Conservation (phyloP, 495 filamentous ascomycete genomes). For the Aspergillus wentii region DNA sequence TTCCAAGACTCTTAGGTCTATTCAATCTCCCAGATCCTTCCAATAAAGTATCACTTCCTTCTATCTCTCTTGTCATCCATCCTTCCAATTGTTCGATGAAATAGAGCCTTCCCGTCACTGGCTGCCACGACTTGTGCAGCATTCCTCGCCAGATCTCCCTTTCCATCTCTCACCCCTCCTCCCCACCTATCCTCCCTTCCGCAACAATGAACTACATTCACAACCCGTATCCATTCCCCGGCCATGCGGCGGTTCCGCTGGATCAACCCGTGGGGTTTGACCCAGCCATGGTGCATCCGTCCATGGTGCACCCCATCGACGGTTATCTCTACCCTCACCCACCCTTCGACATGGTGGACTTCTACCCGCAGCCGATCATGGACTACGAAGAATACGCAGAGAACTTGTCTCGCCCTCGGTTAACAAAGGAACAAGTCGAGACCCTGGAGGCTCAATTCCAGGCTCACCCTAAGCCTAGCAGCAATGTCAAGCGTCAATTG, state of each 20-base stretch:
- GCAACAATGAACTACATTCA: constrained; percentile 41
- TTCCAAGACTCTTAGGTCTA: too few species aligned
- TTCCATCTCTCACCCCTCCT: constrained; percentile 2
- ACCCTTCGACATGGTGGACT: constrained; percentile 43
- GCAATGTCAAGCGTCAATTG: constrained; percentile 67
- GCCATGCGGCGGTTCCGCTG: constrained; percentile 34
- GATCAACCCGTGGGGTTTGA: constrained; percentile 37
- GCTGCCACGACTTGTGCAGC: constrained; percentile 2
- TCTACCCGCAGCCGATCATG: constrained; percentile 45
- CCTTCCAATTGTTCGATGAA: constrained; percentile 11
- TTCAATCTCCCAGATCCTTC: too few species aligned
- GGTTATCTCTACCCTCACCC: constrained; percentile 39
- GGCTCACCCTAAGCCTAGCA: constrained; percentile 73
- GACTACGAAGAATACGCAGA: constrained; percentile 49
- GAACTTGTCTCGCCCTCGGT: constrained; percentile 54
- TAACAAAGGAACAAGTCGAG: constrained; percentile 80
- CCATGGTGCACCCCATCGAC: constrained; percentile 42
- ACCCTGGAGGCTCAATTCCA: constrained; percentile 69
- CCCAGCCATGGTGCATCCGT: constrained; percentile 33
- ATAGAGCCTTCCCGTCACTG: constrained; percentile 1
- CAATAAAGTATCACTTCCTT: too few species aligned
- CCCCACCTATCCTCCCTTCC: constrained; percentile 9
- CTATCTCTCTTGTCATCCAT: constrained; percentile 1
- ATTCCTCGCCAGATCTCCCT: not conserved
- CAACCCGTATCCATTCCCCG: constrained; percentile 36